Conservation (phyloP, 2,329 filamentous ascomycete species). For the Paecilomyces sp. region DNA sequence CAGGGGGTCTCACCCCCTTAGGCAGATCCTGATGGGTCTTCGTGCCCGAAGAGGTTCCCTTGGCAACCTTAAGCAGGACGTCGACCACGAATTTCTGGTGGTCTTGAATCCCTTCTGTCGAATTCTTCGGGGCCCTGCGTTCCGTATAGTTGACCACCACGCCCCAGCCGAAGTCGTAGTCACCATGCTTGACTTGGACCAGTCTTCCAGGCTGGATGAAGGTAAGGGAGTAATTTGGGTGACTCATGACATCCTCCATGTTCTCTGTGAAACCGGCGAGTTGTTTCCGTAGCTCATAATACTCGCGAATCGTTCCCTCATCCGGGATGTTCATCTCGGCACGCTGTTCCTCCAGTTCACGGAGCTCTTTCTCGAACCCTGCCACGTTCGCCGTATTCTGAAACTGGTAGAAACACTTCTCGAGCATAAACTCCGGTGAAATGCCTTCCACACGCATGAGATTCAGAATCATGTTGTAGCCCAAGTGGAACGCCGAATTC, state of each 20-base stretch:
- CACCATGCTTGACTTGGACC: conserved; percentile 73
- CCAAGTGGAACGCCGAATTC: conserved; percentile 94
- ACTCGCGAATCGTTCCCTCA: conserved; percentile 84
- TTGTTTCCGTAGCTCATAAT: conserved; percentile 83
- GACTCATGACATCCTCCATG: conserved; percentile 85
- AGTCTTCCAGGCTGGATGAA: conserved; percentile 85
- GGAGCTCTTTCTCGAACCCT: conserved; percentile 73
- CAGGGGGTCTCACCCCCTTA: conserved; percentile 53
- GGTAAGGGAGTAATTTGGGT: conserved; percentile 76
- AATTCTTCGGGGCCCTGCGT: conserved; percentile 44
- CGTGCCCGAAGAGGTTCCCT: conserved; percentile 44
- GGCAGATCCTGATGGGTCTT: conserved; percentile 59
- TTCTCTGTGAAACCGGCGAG: conserved; percentile 78
- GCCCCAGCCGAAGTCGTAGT: conserved; percentile 89
- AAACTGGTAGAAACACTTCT: conserved; percentile 96
- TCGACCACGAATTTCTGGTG: conserved; percentile 80
- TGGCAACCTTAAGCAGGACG: conserved; percentile 62
- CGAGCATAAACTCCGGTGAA: conserved; percentile 97
- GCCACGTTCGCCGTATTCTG: conserved; percentile 89
- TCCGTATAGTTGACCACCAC: conserved; percentile 68
- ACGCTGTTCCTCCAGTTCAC: conserved; percentile 67
- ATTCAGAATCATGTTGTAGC: conserved; percentile 99
- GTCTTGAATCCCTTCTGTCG: not conserved
- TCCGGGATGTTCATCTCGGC: conserved; percentile 71
- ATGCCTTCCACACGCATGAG: conserved; percentile 97